Evolutionary conservation across 1,284 basidiomycete species (phyloP), one percentile per base, ranked within the genome.

Genomic region (Ustilago nuda): DNA sequence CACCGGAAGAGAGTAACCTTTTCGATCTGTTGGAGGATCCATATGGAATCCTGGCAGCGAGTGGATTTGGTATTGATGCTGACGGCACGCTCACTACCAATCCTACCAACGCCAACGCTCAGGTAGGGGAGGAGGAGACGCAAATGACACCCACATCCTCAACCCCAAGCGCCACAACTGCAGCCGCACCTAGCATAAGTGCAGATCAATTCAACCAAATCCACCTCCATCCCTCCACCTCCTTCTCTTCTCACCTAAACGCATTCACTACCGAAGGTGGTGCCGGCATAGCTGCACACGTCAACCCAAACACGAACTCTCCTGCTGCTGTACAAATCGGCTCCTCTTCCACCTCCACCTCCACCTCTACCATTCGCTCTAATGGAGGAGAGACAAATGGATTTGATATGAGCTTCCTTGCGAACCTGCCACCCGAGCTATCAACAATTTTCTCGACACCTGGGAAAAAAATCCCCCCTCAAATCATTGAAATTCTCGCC

Each of bases 11-110:
- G 27, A 58, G 30, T 5, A 73, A 73, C 48, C 57, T 81, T 41
- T 77, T 83, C 37, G 81, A 84, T 17, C 55, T 82, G 59, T 70
- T 84, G 57, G 83, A 84, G 46, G 83, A 84, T 65, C 82, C 83
- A 13, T 84, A 84, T 59, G 83, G 82, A 13, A 72, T 84, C 7
- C 60, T 84, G 1, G 77, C 78, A 3, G 80, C 81, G 8, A 79
- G 71, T 36, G 82, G 82, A 23, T 68, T 84, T 36, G 82, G 81
- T 11, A 65, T 80, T 41, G 61, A 72, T 19, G 65, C 59, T 1
- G 65, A 64, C 17, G 72, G 73, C 0, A 52, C 60, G 6, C 45
- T 76, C 1, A 75, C 63, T 37, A 39, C 50, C 30, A 32, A 48
- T 3, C 2, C 54, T 39, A 8, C 50, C 33, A 9, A 41, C 35